phyloP scores from a whole-genome alignment of 2,329 filamentous ascomycete species.

The Aureobasidium sp. region DNA sequence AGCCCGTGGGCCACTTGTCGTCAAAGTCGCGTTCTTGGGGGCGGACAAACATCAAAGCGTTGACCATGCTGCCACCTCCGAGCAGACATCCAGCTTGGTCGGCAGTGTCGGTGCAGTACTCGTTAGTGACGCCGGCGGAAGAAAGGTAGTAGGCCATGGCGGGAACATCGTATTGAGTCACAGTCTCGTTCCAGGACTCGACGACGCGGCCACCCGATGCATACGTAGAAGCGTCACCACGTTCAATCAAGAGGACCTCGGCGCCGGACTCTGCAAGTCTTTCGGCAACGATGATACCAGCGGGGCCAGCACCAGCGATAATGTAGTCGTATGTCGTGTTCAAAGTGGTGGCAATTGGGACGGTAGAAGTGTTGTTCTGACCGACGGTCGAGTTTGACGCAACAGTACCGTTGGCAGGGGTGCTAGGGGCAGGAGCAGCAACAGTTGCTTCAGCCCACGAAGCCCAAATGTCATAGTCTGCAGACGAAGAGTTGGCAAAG shows the following conservation, averaged over 20 bases:
- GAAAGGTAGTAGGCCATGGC: conserved; percentile 28
- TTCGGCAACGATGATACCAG: conserved; percentile 45
- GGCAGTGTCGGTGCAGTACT: conserved; percentile 23
- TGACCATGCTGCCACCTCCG: conserved; percentile 46
- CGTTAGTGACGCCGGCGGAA: conserved; percentile 13
- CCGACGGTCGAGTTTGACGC: not conserved
- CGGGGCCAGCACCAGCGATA: conserved; percentile 43
- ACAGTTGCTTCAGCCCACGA: not conserved
- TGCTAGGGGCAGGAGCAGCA: not conserved
- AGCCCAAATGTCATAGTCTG: conserved; percentile 12
- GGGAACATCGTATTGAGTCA: conserved; percentile 31
- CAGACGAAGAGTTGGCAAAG: conserved; percentile 8
- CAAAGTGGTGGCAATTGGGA: not conserved
- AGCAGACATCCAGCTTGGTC: conserved; percentile 37
- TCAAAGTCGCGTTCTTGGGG: conserved; percentile 47
- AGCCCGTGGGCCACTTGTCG: conserved; percentile 40
- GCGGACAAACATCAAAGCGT: conserved; percentile 46
- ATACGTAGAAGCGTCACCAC: conserved; percentile 36
- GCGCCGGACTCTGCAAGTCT: conserved; percentile 44
- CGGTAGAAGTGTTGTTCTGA: not conserved
- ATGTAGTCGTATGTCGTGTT: conserved; percentile 24
- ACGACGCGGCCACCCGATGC: conserved; percentile 1
- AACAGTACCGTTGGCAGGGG: not conserved
- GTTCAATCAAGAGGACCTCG: conserved; percentile 44
- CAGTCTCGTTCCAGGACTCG: conserved; percentile 27